phyloP scores from a whole-genome alignment of 176 grass and related monocot genomes.

The Oryza glumipatula region DNA sequence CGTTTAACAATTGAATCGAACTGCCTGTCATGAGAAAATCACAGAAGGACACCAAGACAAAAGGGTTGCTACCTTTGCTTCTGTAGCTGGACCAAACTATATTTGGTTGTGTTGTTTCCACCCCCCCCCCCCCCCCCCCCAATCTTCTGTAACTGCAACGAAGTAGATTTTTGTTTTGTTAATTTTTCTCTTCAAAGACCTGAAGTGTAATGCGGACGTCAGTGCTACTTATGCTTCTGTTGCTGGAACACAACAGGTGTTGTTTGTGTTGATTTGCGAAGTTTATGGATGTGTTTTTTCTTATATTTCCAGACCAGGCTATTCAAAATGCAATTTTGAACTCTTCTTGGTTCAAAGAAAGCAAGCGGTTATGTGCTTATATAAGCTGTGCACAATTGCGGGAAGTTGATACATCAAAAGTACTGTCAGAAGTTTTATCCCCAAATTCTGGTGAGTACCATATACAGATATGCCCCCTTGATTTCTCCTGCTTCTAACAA shows the following conservation, averaged over 20 bases:
- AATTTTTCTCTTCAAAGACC: background rate
- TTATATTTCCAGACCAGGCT: slow-evolving; percentile 57
- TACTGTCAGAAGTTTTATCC: slow-evolving; percentile 54
- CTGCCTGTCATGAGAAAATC: background rate
- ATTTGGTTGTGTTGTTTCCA: background rate
- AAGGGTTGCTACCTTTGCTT: background rate
- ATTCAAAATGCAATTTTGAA: slow-evolving; percentile 79
- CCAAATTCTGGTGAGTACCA: slow-evolving; percentile 52
- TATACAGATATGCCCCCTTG: background rate
- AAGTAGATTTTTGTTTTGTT: background rate
- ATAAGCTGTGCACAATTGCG: slow-evolving; percentile 69
- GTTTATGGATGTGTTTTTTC: background rate
- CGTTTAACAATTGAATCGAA: background rate
- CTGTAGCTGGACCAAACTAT: background rate
- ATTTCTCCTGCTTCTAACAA: slow-evolving; percentile 24
- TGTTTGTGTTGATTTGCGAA: background rate
- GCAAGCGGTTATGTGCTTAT: slow-evolving; percentile 75
- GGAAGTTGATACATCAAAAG: slow-evolving; percentile 92
- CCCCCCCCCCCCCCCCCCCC: accelerated
- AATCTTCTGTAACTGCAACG: background rate
- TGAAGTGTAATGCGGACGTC: background rate
- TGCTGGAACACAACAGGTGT: background rate
- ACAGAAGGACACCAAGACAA: background rate
- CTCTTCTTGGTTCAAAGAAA: slow-evolving; percentile 85
- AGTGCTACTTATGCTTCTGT: background rate